A percentile compares a stretch with the other conserved stretches of the same genome.
Conservation (phyloP, 2,329 filamentous ascomycete genomes). For the Ascochyta lentis region DNA sequence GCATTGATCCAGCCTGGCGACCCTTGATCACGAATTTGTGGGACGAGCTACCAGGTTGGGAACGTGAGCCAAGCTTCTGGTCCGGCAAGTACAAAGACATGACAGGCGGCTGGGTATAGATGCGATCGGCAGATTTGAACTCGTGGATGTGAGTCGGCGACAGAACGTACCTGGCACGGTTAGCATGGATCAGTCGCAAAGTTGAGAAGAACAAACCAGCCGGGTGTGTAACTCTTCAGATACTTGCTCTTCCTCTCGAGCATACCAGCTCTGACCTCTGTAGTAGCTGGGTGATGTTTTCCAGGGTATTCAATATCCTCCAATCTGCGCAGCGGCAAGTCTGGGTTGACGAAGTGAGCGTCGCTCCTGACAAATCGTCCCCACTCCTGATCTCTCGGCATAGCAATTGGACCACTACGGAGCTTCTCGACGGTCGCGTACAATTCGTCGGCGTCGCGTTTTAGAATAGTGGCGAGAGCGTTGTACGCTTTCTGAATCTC, state of each 20-base stretch:
- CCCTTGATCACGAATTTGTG: conserved; percentile 99
- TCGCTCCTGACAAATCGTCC: conserved; percentile 78
- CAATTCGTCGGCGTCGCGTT: conserved; percentile 85
- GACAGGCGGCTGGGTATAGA: conserved; percentile 78
- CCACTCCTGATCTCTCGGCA: conserved; percentile 96
- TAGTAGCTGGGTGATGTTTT: conserved; percentile 79
- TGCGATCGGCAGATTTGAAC: conserved; percentile 97
- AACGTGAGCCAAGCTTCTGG: conserved; percentile 94
- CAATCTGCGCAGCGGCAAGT: conserved; percentile 75
- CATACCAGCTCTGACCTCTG: conserved; percentile 88
- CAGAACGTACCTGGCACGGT: conserved; percentile 77
- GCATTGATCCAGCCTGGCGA: conserved; percentile 89
- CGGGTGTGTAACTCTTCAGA: conserved; percentile 93
- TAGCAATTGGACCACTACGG: conserved; percentile 82
- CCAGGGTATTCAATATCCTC: conserved; percentile 92
- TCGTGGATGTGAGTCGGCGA: conserved; percentile 97
- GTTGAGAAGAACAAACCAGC: conserved; percentile 70
- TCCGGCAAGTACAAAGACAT: conserved; percentile 97
- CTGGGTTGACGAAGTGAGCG: conserved; percentile 86
- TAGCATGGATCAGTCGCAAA: conserved; percentile 3
- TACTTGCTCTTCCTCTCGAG: conserved; percentile 99
- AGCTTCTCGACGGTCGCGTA: conserved; percentile 81
- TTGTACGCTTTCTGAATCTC: conserved; percentile 99
- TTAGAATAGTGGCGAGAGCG: conserved; percentile 87
- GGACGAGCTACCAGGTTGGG: conserved; percentile 78